A percentile compares a stretch with the other conserved stretches of the same genome.
Evolutionary conservation across 495 filamentous ascomycete species (phyloP).

Genomic region (Penicillium lividum): DNA sequence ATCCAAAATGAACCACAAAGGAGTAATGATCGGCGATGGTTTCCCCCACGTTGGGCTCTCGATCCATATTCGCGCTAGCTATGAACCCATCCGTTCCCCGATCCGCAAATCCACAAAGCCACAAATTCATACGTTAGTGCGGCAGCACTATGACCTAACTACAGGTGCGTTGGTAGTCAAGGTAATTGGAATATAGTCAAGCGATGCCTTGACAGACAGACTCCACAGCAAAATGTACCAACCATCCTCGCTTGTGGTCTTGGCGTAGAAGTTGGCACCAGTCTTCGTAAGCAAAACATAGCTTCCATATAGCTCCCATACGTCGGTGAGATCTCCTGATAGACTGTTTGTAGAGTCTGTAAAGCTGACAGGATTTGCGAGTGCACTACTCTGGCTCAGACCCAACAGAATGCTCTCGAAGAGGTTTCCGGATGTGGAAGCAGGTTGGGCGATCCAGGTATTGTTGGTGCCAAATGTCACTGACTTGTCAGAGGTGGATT

Average conservation of each 20-base stretch:
- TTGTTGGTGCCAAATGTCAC: constrained; percentile 2
- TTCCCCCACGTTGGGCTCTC: not conserved
- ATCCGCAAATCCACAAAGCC: not conserved
- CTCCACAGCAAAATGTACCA: constrained; percentile 38
- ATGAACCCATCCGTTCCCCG: too few relatives aligned
- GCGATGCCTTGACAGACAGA: constrained; percentile 21
- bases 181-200: constrained; percentile 24
- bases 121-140: not conserved
- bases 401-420: constrained; percentile 7
- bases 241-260: constrained; percentile 15
- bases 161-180: constrained; percentile 28
- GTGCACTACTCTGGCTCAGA: not conserved
- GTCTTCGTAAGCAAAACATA: constrained; percentile 20
- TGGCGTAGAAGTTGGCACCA: constrained; percentile 13
- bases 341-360: not conserved
- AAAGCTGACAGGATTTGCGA: constrained; percentile 4
- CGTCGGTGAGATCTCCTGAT: not conserved
- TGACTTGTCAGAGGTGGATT: not conserved
- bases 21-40: not conserved
- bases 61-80: too few relatives aligned
- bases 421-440: constrained; percentile 1
- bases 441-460: constrained; percentile 4
- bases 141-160: not conserved
- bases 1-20: not conserved
- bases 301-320: constrained; percentile 31